A percentile compares a stretch with the other conserved stretches of the same genome.
phyloP scores from a whole-genome alignment of 441 rosid genomes.

The Francoa sonchifolia region DNA sequence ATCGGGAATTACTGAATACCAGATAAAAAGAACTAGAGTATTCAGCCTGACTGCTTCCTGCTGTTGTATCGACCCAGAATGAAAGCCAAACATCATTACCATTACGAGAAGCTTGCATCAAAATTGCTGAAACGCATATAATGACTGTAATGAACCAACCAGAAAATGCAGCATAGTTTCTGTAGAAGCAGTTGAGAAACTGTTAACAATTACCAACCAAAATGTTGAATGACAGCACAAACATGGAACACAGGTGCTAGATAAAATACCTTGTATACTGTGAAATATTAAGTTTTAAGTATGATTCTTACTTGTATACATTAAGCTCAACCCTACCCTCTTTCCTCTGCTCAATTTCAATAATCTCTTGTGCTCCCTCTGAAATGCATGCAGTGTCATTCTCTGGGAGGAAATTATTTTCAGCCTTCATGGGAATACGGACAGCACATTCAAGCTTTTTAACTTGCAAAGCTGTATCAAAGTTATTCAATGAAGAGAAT shows the following conservation, averaged over 20 bases:
- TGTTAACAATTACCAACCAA: constrained; percentile 4
- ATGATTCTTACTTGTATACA: constrained; percentile 59
- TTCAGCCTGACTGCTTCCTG: constrained; percentile 33
- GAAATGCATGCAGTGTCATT: constrained; percentile 20
- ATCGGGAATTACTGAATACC: no score
- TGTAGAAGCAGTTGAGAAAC: constrained; percentile 21
- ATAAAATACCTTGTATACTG: background rate
- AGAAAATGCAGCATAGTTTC: constrained; percentile 71
- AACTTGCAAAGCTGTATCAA: constrained; percentile 25
- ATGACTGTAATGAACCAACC: constrained; percentile 63
- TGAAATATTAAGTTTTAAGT: constrained; percentile 7
- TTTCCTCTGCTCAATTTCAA: constrained; percentile 64
- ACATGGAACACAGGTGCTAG: background rate
- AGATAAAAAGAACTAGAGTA: constrained; percentile 69
- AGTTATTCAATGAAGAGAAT: constrained; percentile 33
- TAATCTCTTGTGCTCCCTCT: constrained; percentile 39
- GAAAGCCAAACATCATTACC: constrained; percentile 95
- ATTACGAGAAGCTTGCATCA: constrained; percentile 95
- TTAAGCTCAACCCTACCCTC: constrained; percentile 72
- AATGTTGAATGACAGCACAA: background rate
- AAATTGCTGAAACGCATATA: constrained; percentile 63
- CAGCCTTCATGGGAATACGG: constrained; percentile 17
- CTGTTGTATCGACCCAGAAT: constrained; percentile 73
- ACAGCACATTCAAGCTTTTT: constrained; percentile 18
- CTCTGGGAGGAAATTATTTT: constrained; percentile 18